Evolutionary conservation across 495 filamentous ascomycete species (phyloP).

Genomic region (Podospora bellae-mahoneyi): DNA sequence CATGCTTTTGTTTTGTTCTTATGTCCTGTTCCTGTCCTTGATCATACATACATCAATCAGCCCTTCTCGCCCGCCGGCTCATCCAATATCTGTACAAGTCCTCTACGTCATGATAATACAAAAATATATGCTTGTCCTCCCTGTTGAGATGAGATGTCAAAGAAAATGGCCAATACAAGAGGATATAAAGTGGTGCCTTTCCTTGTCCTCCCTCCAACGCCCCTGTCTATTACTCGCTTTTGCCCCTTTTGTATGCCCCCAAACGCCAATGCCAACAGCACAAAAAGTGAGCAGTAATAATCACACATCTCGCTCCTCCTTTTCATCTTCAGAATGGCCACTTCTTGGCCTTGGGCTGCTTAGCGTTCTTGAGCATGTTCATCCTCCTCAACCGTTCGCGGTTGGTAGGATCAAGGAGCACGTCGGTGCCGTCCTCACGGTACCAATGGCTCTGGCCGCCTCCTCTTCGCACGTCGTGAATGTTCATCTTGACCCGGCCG

Average conservation of each 20-base stretch:
- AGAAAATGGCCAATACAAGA: constrained; percentile 2
- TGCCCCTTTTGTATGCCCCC: constrained; percentile 1
- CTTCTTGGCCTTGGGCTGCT: constrained; percentile 35
- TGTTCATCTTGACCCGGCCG: constrained; percentile 85
- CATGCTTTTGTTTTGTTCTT: background rate
- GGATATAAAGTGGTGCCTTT: background rate
- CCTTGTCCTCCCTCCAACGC: background rate
- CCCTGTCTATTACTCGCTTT: background rate
- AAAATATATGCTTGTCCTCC: constrained; percentile 5
- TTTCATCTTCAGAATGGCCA: constrained; percentile 22
- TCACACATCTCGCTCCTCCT: background rate
- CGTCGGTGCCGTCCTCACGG: constrained; percentile 42
- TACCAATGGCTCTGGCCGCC: constrained; percentile 42
- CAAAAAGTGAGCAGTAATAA: background rate
- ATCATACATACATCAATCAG: background rate
- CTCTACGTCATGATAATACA: background rate
- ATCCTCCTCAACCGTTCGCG: constrained; percentile 46
- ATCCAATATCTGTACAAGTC: background rate
- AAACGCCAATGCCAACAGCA: constrained; percentile 6
- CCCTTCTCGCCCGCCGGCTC: background rate
- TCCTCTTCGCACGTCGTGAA: constrained; percentile 36
- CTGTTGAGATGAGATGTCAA: constrained; percentile 3
- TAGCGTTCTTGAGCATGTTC: constrained; percentile 43
- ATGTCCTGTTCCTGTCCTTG: background rate
- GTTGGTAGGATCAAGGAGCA: constrained; percentile 43